phyloP scores from a whole-genome alignment of 768 basidiomycete species.

The Mycena vitilis region DNA sequence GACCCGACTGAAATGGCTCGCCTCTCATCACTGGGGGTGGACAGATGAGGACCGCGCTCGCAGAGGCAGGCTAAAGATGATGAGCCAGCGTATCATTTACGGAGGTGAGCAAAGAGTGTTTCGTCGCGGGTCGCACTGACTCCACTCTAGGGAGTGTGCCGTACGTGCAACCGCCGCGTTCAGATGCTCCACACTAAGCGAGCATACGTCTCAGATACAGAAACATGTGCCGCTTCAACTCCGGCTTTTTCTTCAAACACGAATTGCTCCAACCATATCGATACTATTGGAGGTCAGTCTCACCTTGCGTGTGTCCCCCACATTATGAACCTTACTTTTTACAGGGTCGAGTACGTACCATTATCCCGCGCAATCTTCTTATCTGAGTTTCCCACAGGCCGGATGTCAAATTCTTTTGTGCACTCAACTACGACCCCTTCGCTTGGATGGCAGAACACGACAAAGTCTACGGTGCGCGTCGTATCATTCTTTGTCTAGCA shows the following conservation, averaged over 20 bases:
- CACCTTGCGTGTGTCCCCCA: neutral
- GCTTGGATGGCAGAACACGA: constrained; percentile 75
- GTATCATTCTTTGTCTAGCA: neutral
- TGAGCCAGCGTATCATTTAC: constrained; percentile 70
- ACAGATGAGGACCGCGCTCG: constrained; percentile 79
- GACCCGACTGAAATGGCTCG: neutral
- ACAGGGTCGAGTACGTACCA: constrained; percentile 78
- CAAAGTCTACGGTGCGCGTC: constrained; percentile 66
- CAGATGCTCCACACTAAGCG: no score
- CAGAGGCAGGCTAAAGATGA: constrained; percentile 70
- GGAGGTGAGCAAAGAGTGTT: constrained; percentile 51
- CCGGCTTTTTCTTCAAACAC: constrained; percentile 79
- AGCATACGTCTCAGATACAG: constrained; percentile 40
- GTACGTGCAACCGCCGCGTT: constrained; percentile 44
- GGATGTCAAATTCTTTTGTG: constrained; percentile 80
- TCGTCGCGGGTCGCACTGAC: neutral
- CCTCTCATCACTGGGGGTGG: constrained; percentile 34
- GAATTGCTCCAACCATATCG: constrained; percentile 73
- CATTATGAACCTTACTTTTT: constrained; percentile 4
- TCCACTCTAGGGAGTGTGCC: constrained; percentile 41
- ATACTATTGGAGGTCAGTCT: constrained; percentile 81
- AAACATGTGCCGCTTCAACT: constrained; percentile 84
- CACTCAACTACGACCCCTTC: constrained; percentile 75
- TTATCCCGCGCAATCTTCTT: neutral
- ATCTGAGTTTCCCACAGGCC: constrained; percentile 47